Evolutionary conservation across 2,329 filamentous ascomycete species (phyloP).

Genomic region (Saccharata proteae): DNA sequence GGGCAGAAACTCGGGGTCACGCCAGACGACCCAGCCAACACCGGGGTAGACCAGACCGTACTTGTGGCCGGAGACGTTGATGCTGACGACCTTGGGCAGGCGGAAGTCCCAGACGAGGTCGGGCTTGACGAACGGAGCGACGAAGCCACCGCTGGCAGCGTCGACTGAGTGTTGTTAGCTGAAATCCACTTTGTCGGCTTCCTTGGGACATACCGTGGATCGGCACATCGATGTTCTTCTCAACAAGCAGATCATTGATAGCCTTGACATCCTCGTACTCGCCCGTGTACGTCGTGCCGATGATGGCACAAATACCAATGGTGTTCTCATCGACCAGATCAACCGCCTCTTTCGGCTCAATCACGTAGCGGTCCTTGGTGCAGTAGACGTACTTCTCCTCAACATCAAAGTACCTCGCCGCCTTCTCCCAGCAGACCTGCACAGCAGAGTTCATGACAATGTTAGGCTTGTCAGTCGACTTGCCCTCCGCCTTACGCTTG

Average conservation of each 20-base stretch:
- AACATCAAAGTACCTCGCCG: constrained; percentile 75
- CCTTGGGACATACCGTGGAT: constrained; percentile 47
- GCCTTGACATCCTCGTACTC: constrained; percentile 91
- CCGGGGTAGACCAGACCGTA: constrained; percentile 59
- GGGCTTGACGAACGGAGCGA: constrained; percentile 80
- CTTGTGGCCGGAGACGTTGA: constrained; percentile 92
- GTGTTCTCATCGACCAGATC: constrained; percentile 55
- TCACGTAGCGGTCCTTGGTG: constrained; percentile 48
- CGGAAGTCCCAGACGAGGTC: constrained; percentile 86
- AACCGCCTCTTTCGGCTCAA: constrained; percentile 51
- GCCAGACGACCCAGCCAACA: constrained; percentile 90
- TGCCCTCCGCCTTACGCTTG: constrained; percentile 69
- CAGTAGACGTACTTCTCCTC: constrained; percentile 72
- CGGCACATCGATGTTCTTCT: constrained; percentile 63
- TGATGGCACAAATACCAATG: constrained; percentile 84
- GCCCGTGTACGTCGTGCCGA: constrained; percentile 90
- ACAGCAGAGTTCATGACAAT: constrained; percentile 93
- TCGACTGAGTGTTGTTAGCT: constrained; percentile 55
- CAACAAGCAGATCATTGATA: constrained; percentile 74
- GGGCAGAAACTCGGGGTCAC: constrained; percentile 68
- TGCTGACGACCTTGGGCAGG: constrained; percentile 75
- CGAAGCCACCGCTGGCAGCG: constrained; percentile 83
- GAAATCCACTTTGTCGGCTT: background rate
- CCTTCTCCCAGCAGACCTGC: constrained; percentile 95
- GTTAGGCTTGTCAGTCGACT: constrained; percentile 70